phyloP scores from a whole-genome alignment of 176 grass and related monocot species.

The Ananas comosus region DNA sequence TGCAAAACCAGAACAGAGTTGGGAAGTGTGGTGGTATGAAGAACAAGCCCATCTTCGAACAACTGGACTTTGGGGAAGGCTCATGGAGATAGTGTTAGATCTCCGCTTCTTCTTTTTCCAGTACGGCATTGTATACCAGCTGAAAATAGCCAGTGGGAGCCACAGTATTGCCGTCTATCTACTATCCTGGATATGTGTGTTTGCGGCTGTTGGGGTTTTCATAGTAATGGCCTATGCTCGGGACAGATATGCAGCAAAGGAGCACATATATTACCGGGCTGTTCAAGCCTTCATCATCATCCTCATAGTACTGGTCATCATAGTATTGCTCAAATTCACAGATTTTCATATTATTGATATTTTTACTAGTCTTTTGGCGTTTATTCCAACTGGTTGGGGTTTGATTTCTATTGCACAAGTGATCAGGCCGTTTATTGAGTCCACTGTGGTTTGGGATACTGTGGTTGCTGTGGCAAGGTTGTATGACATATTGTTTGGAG shows the following conservation, averaged over 20 bases:
- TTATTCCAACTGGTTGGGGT: constrained; percentile 95
- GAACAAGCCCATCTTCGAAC: constrained; percentile 92
- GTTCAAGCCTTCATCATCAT: constrained; percentile 55
- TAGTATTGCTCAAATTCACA: constrained; percentile 77
- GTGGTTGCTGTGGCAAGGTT: constrained; percentile 65
- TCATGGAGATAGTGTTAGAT: constrained; percentile 91
- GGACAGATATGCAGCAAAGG: constrained; percentile 68
- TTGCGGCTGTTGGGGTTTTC: constrained; percentile 57
- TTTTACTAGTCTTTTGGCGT: constrained; percentile 84
- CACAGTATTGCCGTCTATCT: constrained; percentile 80
- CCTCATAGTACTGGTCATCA: constrained; percentile 48
- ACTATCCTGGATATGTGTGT: constrained; percentile 84
- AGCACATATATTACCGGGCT: constrained; percentile 75
- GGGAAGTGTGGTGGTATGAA: constrained; percentile 94
- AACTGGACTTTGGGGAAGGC: constrained; percentile 87
- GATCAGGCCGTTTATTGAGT: constrained; percentile 77
- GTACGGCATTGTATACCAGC: constrained; percentile 88
- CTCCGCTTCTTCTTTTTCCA: constrained; percentile 95
- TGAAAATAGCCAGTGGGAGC: constrained; percentile 64
- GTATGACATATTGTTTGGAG: constrained; percentile 87
- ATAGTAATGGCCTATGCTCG: constrained; percentile 63
- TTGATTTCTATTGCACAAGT: constrained; percentile 95
- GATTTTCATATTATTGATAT: constrained; percentile 71
- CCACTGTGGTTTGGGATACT: constrained; percentile 66
- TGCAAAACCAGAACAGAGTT: constrained; percentile 83